Percentiles rank a stretch among this genome's conserved stretches.
Conservation (phyloP, 2,329 filamentous ascomycete species). For the Allantophomopsis cytisporea region DNA sequence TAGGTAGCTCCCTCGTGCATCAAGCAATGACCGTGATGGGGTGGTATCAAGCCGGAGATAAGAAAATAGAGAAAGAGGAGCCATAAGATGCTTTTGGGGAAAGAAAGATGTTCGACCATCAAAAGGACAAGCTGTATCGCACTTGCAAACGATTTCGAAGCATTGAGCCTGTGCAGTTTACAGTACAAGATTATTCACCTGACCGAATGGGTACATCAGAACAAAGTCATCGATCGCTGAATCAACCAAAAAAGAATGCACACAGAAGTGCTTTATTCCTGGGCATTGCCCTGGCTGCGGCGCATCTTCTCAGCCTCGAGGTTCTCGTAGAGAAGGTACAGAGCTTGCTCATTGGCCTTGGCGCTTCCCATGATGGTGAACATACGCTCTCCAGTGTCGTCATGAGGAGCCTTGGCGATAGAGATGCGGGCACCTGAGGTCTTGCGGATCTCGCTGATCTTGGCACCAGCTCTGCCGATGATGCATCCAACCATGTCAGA, state of each 20-base stretch:
- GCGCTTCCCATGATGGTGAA: slow-evolving; percentile 98
- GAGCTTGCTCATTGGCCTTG: slow-evolving; percentile 85
- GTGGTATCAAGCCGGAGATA: slow-evolving; percentile 19
- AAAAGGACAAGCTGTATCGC: slow-evolving; percentile 3
- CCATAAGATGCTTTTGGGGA: slow-evolving; percentile 21
- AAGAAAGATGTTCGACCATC: slow-evolving; percentile 14
- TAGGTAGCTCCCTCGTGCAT: slow-evolving; percentile 11
- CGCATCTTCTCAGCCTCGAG: slow-evolving; percentile 98
- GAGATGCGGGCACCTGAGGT: slow-evolving; percentile 93
- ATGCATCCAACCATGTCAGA: slow-evolving; percentile 99
- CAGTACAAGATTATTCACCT: too few species aligned
- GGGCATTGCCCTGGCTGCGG: slow-evolving; percentile 58
- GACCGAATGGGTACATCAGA: slow-evolving; percentile 22
- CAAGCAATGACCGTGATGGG: slow-evolving; percentile 21
- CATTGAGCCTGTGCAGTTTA: too few species aligned
- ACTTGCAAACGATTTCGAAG: too few species aligned
- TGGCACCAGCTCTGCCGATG: slow-evolving; percentile 86
- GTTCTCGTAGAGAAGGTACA: slow-evolving; percentile 97
- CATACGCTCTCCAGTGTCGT: slow-evolving; percentile 97
- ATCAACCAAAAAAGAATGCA: too few species aligned
- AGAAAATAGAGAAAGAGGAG: slow-evolving; percentile 17
- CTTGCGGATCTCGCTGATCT: slow-evolving; percentile 98
- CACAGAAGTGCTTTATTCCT: slow-evolving; percentile 13
- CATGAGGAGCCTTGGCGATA: slow-evolving; percentile 83
- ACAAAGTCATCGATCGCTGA: slow-evolving; percentile 20